Base-by-base conservation (phyloP, 1,139 yeast species). In the Casaregolazyma lundiana region DNA sequence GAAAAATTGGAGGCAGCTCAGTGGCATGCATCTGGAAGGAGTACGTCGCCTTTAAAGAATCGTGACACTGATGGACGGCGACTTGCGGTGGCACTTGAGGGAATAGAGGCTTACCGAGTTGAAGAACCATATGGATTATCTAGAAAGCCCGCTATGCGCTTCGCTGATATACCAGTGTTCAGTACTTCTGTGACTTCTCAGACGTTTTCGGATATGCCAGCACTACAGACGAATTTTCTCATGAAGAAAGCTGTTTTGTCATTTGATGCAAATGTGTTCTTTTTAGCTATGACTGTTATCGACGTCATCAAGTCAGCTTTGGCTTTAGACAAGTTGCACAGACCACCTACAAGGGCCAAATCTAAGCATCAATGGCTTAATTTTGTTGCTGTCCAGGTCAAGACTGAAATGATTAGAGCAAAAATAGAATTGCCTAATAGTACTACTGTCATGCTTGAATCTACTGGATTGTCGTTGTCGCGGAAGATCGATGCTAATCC, bases 401-500 rank as follows among this genome's bases (percentile, higher is more conserved):
- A 67, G 40, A 67, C 78, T 2, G 66, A 62, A 16, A 57, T 60
- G 30, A 55, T 72, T 15, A 71, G 80, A 2, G 46, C 75, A 37
- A 76, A 77, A 38, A 58, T 72, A 2, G 64, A 75, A 22, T 60
- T 80, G 20, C 85, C 85, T 0, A 71, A 72, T 47, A 64, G 68
- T 19, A 80, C 75, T 20, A 77, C 75, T 50, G 59, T 77, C 3
- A 67, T 81, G 69, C 46, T 79, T 29, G 85, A 80, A 55, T 48
- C 76, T 3, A 77, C 74, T 50, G 58, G 65, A 2, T 56, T 77
- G 7, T 57, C 59, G 8, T 52, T 72, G 16, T 52, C 60, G 17
- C 66, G 69, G 43, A 61, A 64, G 2, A 58, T 68, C 21, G 63
- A 50, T 13, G 32, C 57, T 3, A 56, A 67, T 26, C 71, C 67